phyloP scores from a whole-genome alignment of 2,329 filamentous ascomycete species.

The Pseudogymnoascus sp. region DNA sequence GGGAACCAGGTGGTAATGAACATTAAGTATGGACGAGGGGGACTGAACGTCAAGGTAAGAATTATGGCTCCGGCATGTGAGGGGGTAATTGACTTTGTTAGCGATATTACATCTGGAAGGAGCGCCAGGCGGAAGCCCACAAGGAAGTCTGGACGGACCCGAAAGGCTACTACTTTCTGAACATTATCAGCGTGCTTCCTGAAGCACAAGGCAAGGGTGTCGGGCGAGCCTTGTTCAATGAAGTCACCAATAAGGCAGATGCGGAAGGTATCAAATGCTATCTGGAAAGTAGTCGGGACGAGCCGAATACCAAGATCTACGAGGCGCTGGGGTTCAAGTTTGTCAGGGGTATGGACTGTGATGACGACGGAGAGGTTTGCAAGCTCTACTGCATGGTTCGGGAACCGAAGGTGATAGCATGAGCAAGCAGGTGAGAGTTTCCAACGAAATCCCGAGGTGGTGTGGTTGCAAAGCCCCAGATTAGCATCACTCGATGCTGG shows the following conservation, averaged over 20 bases:
- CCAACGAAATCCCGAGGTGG: not conserved
- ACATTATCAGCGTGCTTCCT: constrained; percentile 63
- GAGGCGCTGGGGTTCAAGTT: constrained; percentile 60
- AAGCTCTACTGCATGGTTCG: constrained; percentile 44
- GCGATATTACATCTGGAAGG: constrained; percentile 69
- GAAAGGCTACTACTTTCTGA: constrained; percentile 67
- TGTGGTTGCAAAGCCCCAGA: not conserved
- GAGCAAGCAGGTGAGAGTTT: not conserved
- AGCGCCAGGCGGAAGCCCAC: constrained; percentile 54
- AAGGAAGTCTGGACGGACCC: constrained; percentile 55
- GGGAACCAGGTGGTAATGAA: constrained; percentile 60
- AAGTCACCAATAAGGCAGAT: constrained; percentile 57
- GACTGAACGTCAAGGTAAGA: constrained; percentile 51
- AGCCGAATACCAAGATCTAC: constrained; percentile 65
- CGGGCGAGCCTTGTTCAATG: constrained; percentile 55
- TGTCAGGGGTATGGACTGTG: constrained; percentile 57
- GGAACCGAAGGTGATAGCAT: constrained; percentile 28
- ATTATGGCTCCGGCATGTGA: not conserved
- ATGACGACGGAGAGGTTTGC: constrained; percentile 51
- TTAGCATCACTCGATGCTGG: not conserved
- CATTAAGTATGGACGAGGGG: constrained; percentile 59
- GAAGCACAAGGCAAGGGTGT: constrained; percentile 59
- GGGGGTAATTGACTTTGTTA: constrained; percentile 19
- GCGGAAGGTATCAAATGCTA: constrained; percentile 58
- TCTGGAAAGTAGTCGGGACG: constrained; percentile 60